Percentiles rank a stretch among this genome's conserved stretches.
These are phyloP conservation scores for Tirmania nivea DNA, from an alignment of 495 filamentous ascomycete species.

Conservation along the genomic window DNA sequence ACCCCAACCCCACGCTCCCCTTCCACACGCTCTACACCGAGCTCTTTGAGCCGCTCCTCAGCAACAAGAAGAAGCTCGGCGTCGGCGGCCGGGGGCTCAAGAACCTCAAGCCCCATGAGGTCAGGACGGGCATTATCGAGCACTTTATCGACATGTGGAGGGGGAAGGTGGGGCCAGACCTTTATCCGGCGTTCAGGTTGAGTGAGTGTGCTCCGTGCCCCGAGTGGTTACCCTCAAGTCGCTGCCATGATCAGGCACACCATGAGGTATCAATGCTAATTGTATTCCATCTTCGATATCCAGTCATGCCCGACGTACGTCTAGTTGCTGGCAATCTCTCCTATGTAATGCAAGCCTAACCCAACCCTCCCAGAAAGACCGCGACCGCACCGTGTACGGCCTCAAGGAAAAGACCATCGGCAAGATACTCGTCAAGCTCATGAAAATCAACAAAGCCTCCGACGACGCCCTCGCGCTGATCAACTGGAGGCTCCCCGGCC, in stretches of 20 bases:
- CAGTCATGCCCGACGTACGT: conserved; percentile 1
- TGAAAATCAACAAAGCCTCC: conserved; percentile 81
- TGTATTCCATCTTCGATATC: background rate
- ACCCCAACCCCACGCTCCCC: conserved; percentile 53
- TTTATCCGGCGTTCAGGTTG: conserved; percentile 79
- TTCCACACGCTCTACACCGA: conserved; percentile 57
- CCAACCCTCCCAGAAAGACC: conserved; percentile 53
- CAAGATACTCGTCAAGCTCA: conserved; percentile 66
- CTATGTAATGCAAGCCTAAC: conserved; percentile 19
- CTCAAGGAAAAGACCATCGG: conserved; percentile 84
- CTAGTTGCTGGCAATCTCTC: too few relatives aligned
- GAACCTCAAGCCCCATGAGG: conserved; percentile 55
- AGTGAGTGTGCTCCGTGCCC: conserved; percentile 29
- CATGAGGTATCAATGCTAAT: too few relatives aligned
- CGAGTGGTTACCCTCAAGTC: background rate
- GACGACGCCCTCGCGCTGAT: conserved; percentile 68
- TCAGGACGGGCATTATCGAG: conserved; percentile 65
- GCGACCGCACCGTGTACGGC: conserved; percentile 83
- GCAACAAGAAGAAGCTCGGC: conserved; percentile 48
- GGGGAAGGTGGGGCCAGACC: conserved; percentile 66
- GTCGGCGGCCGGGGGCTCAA: conserved; percentile 36
- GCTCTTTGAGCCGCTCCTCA: conserved; percentile 72
- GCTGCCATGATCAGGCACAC: too few relatives aligned
- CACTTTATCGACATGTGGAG: conserved; percentile 80
- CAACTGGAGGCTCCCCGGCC: conserved; percentile 83